A percentile compares a stretch with the other conserved stretches of the same genome.
Evolutionary conservation across 2,329 filamentous ascomycete species (phyloP).

Genomic region (Penicillium griseofulvum): DNA sequence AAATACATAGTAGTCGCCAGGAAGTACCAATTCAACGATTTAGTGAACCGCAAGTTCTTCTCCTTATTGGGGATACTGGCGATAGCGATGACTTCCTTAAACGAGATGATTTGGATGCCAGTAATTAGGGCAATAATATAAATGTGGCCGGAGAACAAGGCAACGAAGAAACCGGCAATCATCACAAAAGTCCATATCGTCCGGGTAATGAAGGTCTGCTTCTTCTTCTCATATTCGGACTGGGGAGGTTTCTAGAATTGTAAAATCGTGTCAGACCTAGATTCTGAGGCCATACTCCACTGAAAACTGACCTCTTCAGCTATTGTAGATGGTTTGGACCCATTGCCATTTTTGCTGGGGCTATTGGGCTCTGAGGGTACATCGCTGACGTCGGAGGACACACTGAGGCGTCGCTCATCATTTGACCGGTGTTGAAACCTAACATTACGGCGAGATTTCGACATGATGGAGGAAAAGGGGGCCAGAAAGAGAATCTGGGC

Average conservation of each 20-base stretch:
- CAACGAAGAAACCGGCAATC: slow-evolving; percentile 87
- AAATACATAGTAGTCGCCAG: slow-evolving; percentile 99
- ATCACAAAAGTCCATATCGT: slow-evolving; percentile 98
- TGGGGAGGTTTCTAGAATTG: slow-evolving; percentile 36
- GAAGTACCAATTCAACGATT: slow-evolving; percentile 98
- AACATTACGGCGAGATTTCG: slow-evolving; percentile 57
- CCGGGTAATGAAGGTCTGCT: slow-evolving; percentile 93
- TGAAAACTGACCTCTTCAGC: slow-evolving; percentile 33
- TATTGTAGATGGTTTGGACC: slow-evolving; percentile 33
- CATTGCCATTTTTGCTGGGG: slow-evolving; percentile 47
- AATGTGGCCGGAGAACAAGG: slow-evolving; percentile 94
- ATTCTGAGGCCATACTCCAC: neutral
- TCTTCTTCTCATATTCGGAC: slow-evolving; percentile 96
- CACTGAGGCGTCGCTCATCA: slow-evolving; percentile 51
- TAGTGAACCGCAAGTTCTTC: slow-evolving; percentile 86
- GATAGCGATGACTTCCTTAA: slow-evolving; percentile 99
- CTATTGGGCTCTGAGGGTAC: slow-evolving; percentile 51
- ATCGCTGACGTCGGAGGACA: slow-evolving; percentile 55
- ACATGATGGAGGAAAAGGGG: slow-evolving; percentile 41
- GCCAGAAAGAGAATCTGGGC: slow-evolving; percentile 13
- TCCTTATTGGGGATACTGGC: slow-evolving; percentile 90
- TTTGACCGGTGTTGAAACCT: slow-evolving; percentile 56
- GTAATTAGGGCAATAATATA: slow-evolving; percentile 95
- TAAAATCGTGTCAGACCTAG: slow-evolving; percentile 1
- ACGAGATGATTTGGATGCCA: slow-evolving; percentile 90